A percentile compares a stretch with the other conserved stretches of the same genome.
Conservation (phyloP, 1,139 yeast genomes). For the Magnusiomyces clavatus region DNA sequence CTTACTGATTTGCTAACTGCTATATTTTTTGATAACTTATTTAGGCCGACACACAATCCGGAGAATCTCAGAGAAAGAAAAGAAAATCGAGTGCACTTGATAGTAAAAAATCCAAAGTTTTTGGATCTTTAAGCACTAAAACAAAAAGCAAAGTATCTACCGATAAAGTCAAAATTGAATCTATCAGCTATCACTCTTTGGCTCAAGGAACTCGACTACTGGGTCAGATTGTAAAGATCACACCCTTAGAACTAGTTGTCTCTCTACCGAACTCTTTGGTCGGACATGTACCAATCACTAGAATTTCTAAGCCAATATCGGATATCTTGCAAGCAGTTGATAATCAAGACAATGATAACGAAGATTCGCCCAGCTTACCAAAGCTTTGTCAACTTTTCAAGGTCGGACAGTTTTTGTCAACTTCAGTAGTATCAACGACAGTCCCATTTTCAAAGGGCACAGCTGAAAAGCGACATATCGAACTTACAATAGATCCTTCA, state of each 20-base stretch:
- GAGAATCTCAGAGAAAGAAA: conserved; percentile 18
- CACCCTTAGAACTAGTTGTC: conserved; percentile 55
- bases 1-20: neutral
- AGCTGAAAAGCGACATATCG: conserved; percentile 49
- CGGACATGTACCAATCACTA: conserved; percentile 75
- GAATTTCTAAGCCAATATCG: conserved; percentile 60
- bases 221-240: conserved; percentile 63
- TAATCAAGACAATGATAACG: conserved; percentile 27
- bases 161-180: conserved; percentile 44
- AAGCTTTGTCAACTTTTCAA: conserved; percentile 43
- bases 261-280: conserved; percentile 76
- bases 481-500: conserved; percentile 69
- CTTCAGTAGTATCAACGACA: conserved; percentile 43
- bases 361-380: conserved; percentile 12
- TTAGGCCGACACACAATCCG: conserved; percentile 1
- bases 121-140: conserved; percentile 12
- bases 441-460: conserved; percentile 27
- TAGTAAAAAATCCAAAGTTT: conserved; percentile 14
- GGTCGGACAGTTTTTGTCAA: conserved; percentile 83
- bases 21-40: neutral
- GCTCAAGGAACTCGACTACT: conserved; percentile 65
- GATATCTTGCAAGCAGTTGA: conserved; percentile 38
- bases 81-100: conserved; percentile 22
- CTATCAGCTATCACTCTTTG: conserved; percentile 52
- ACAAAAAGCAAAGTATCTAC: conserved; percentile 15